Base-by-base conservation (phyloP, 768 basidiomycete species). In the Candolleomyces aberdarensis region DNA sequence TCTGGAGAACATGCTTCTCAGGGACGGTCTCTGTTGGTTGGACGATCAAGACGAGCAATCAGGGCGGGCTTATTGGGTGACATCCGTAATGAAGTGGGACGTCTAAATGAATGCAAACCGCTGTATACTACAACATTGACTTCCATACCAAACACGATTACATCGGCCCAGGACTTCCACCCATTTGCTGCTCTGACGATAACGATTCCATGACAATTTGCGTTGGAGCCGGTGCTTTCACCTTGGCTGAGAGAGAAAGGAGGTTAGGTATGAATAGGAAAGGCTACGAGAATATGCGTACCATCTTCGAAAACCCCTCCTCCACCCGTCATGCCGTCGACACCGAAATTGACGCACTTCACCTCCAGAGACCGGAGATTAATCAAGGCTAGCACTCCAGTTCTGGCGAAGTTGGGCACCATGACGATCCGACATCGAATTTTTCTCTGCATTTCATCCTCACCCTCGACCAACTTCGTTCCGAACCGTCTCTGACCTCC, bases 11-110 rank as follows among this genome's bases (percentile, higher is more conserved):
- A 95, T 96, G 87, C 82, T 96, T 14, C 79, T 93, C 63, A 81
- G 89, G 29, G 95, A 98, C 63, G 96, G 96, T 1, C 76, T 96
- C 26, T 96, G 93, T 61, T 99, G 97, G 97, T 70, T 98, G 32
- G 97, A 99, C 68, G 88, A 92, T 26, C 94, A 97, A 73, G 92
- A 91, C 57, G 85, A 86, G 65, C 71, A 70, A 15, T 78, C 75
- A 32, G 85, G 86, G 31, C 79, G 80, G 60, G 84, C 86, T 22
- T 96, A 94, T 70, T 98, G 94, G 94, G 80, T 96, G 11, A 89
- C 90, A 1, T 92, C 91, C 13, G 89, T 89, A 3, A 91, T 96
- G 83, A 82, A 83, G 60, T 97, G 93, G 92, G 89, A 92, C 61
- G 76, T 83, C 57, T 89, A 56, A 53, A 62, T 39, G 58, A 57